These are phyloP conservation scores for Clarireedia monteithiana DNA, from an alignment of 2,329 filamentous ascomycete species.

Conservation along the genomic window DNA sequence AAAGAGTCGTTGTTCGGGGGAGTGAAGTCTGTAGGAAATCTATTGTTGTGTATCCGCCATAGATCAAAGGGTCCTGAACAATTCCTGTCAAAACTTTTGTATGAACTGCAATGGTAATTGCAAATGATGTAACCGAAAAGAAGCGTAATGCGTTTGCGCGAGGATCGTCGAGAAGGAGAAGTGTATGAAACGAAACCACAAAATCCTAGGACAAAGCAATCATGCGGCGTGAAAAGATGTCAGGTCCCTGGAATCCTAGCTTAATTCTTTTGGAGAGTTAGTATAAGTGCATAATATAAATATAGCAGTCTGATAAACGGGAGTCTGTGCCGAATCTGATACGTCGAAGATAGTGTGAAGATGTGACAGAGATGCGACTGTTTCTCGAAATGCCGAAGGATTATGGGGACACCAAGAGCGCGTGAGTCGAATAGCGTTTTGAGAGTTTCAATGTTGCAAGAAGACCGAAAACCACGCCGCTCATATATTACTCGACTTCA, in stretches of 20 bases:
- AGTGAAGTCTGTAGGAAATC: constrained; percentile 18
- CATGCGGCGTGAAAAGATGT: constrained; percentile 20
- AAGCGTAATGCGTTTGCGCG: neutral
- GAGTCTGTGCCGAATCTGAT: constrained; percentile 16
- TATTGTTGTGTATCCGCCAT: constrained; percentile 26
- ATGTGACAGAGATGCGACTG: constrained; percentile 6
- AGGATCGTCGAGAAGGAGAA: constrained; percentile 12
- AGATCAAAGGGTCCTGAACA: constrained; percentile 11
- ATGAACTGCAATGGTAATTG: neutral
- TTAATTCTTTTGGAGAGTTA: constrained; percentile 15
- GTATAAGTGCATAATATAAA: constrained; percentile 5
- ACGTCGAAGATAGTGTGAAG: constrained; percentile 7
- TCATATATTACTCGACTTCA: neutral
- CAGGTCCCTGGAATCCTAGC: constrained; percentile 12
- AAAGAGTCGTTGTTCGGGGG: constrained; percentile 14
- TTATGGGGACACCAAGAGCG: neutral
- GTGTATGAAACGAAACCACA: constrained; percentile 22
- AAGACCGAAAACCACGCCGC: neutral
- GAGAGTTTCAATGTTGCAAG: neutral
- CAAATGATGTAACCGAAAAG: constrained; percentile 3
- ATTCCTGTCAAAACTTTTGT: constrained; percentile 10
- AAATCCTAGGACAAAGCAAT: constrained; percentile 18
- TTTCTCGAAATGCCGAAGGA: neutral
- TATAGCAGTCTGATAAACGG: constrained; percentile 3
- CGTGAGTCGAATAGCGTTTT: neutral